These are phyloP conservation scores for Metschnikowia vanudenii DNA, from an alignment of 805 yeast genomes.

Conservation along the genomic window DNA sequence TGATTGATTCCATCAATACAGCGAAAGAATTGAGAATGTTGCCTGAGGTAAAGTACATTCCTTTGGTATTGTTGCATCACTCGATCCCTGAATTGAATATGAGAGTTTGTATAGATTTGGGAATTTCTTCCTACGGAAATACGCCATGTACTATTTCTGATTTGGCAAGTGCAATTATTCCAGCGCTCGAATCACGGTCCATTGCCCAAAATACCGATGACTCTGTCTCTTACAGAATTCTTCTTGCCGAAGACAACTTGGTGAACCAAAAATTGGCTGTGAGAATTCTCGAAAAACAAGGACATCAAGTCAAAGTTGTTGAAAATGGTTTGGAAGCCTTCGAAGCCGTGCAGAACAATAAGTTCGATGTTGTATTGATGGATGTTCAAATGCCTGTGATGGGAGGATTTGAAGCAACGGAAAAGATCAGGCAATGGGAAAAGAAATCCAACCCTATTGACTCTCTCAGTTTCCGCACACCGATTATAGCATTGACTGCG, in stretches of 20 bases:
- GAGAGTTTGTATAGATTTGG: constrained; percentile 79
- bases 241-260: constrained; percentile 83
- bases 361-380: constrained; percentile 83
- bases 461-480: constrained; percentile 70
- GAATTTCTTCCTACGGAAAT: constrained; percentile 84
- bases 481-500: constrained; percentile 87
- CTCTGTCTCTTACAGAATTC: constrained; percentile 66
- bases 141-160: constrained; percentile 84
- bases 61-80: constrained; percentile 75
- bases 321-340: constrained; percentile 83
- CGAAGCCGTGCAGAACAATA: constrained; percentile 65
- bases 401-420: constrained; percentile 94
- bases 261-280: constrained; percentile 88
- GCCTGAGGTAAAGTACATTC: constrained; percentile 80
- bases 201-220: constrained; percentile 80
- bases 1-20: constrained; percentile 75
- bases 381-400: constrained; percentile 95
- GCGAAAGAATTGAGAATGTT: constrained; percentile 67
- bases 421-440: constrained; percentile 85
- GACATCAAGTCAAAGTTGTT: constrained; percentile 80
- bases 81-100: constrained; percentile 74
- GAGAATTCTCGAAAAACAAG: constrained; percentile 78
- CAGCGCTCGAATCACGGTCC: constrained; percentile 80
- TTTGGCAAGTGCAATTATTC: constrained; percentile 76
- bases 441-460: constrained; percentile 70